Conservation (phyloP, 2,329 filamentous ascomycete genomes). For the Ascochyta pisi region DNA sequence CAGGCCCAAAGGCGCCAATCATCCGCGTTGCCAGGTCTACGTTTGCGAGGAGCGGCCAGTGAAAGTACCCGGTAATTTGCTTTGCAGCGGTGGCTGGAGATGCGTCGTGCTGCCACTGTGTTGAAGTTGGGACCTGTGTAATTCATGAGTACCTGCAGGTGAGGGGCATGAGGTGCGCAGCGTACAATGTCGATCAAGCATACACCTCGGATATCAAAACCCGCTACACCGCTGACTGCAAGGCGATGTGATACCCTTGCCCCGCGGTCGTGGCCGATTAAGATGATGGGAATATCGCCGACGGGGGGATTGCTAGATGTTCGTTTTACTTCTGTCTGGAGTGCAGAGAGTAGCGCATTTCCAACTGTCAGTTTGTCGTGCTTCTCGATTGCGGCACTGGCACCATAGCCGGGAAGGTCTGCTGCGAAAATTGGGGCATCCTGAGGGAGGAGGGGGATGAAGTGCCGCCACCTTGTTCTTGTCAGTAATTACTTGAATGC, state of each 20-base stretch:
- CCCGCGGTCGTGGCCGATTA: conserved; percentile 65
- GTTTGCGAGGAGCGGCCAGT: conserved; percentile 68
- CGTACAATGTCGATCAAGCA: conserved; percentile 43
- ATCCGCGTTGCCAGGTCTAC: conserved; percentile 59
- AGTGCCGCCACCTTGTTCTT: conserved; percentile 38
- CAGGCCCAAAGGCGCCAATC: conserved; percentile 53
- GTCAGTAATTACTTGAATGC: background rate
- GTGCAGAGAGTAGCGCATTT: conserved; percentile 29
- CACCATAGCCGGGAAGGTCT: conserved; percentile 45
- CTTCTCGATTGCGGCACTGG: conserved; percentile 30
- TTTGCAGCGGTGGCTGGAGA: conserved; percentile 48
- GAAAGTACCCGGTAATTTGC: conserved; percentile 59
- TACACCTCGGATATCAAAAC: conserved; percentile 48
- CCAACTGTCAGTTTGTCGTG: conserved; percentile 44
- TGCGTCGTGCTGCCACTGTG: conserved; percentile 58
- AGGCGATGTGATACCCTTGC: conserved; percentile 63
- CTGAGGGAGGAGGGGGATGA: conserved; percentile 40
- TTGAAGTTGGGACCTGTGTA: conserved; percentile 59
- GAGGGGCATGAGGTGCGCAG: background rate
- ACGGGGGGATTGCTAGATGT: conserved; percentile 19
- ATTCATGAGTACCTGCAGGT: too few species aligned
- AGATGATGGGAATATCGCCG: conserved; percentile 27
- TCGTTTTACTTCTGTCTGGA: conserved; percentile 33
- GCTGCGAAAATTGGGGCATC: conserved; percentile 38
- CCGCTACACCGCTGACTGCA: conserved; percentile 55